Evolutionary conservation across 1,284 basidiomycete species (phyloP), one percentile per base, ranked within the genome.

Genomic region (Cryptococcus sp.): DNA sequence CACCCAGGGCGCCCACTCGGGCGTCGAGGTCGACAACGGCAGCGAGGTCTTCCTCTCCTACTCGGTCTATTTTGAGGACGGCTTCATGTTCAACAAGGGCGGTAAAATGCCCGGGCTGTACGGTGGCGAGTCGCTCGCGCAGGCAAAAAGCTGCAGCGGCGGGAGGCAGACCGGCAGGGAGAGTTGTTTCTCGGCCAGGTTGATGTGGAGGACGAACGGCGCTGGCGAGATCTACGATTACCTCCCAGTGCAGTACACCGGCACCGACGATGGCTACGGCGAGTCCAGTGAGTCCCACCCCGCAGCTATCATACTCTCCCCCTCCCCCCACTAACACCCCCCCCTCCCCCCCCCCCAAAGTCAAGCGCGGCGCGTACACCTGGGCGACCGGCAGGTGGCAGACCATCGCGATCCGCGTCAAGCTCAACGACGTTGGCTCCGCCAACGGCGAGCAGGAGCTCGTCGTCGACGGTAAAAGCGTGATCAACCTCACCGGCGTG

Each of bases 321-420:
- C 20, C 18, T 2, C 13, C 2, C 28, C 18, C 20, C 23, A n/a
- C 46, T 51, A 23, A 44, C 24, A 23, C 43, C n/a, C 44, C 21
- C 8, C 16, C 20, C 18, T 2, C 13, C 2, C 28, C 18, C 20
- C 23, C 44, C 21, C 44, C 15, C 38, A 86, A 85, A 2, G 78
- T 92, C 58, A 87, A 85, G 6, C 82, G 90, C 12, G 88, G 88
- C 0, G 79, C 86, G 0, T 92, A 89, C 80, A 70, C 64, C 2
- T 91, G 84, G 77, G 75, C 80, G 7, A 68, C 73, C 4, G 85
- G 83, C 9, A 82, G 84, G 66, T 89, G 87, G 87, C 78, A 79
- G 2, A 79, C 79, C 1, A 70, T 88, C 20, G 81, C 83, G 0
- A 79, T 86, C 58, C 78, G 86, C n/a, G 77, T 88, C 52, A 84